A percentile compares a stretch with the other conserved stretches of the same genome.
Evolutionary conservation across 495 filamentous ascomycete genomes (phyloP).

Genomic region (Staphylotrichum tortipilum): DNA sequence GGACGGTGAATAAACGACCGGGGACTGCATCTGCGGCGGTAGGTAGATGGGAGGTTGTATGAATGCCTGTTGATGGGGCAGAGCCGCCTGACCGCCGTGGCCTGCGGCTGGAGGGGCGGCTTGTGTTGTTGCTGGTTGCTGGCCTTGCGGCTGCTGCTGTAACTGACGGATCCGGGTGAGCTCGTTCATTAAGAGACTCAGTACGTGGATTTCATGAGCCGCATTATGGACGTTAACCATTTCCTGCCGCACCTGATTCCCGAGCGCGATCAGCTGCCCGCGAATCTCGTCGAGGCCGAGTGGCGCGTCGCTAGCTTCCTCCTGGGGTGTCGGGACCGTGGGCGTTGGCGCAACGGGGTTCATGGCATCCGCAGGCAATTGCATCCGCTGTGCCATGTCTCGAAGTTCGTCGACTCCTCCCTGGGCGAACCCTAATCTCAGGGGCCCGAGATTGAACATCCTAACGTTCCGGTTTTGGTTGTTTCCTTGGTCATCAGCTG

Average conservation of each 20-base stretch:
- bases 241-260: conserved; percentile 52
- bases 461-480: conserved; percentile 30
- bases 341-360: conserved; percentile 15
- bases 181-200: conserved; percentile 41
- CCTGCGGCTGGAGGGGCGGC: background rate
- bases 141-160: conserved; percentile 14
- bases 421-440: conserved; percentile 50
- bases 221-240: conserved; percentile 38
- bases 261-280: conserved; percentile 52
- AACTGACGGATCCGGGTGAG: conserved; percentile 30
- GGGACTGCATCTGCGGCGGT: conserved; percentile 2
- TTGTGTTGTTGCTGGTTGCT: conserved; percentile 8
- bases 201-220: conserved; percentile 48
- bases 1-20: background rate
- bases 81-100: background rate
- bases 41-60: conserved; percentile 2
- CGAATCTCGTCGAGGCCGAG: conserved; percentile 34
- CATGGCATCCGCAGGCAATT: conserved; percentile 18
- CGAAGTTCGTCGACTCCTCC: conserved; percentile 39
- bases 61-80: background rate
- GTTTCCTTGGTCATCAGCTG: conserved; percentile 20
- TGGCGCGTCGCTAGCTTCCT: conserved; percentile 7
- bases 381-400: conserved; percentile 37
- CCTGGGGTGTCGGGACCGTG: conserved; percentile 14
- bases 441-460: conserved; percentile 54